Conservation (phyloP, 768 basidiomycete genomes). For the Boletus rubroflammeus region DNA sequence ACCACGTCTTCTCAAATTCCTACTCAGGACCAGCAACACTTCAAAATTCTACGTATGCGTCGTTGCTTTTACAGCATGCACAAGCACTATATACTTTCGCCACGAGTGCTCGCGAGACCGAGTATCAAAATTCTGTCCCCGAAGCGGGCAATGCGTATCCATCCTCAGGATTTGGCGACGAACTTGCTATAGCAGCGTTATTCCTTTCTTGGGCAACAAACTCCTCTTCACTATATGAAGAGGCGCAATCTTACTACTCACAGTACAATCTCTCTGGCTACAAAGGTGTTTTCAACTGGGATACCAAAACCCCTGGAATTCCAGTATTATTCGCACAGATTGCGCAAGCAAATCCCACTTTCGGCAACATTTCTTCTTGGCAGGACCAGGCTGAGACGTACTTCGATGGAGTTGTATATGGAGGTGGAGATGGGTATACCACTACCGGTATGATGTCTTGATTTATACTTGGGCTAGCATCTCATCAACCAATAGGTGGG, state of each 20-base stretch:
- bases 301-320: constrained; percentile 73
- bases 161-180: constrained; percentile 71
- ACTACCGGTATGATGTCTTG: constrained; percentile 52
- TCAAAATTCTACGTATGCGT: constrained; percentile 68
- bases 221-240: constrained; percentile 52
- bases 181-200: constrained; percentile 71
- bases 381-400: constrained; percentile 66
- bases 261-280: constrained; percentile 51
- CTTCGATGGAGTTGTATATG: constrained; percentile 67
- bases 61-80: constrained; percentile 69
- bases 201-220: constrained; percentile 72
- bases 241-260: constrained; percentile 60
- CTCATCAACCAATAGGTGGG: constrained; percentile 50
- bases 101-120: constrained; percentile 55
- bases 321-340: constrained; percentile 75
- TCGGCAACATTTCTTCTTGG: constrained; percentile 67
- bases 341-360: constrained; percentile 49
- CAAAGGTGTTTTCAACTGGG: constrained; percentile 82
- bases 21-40: constrained; percentile 63
- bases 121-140: constrained; percentile 72
- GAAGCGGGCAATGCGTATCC: constrained; percentile 59
- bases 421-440: constrained; percentile 48
- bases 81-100: constrained; percentile 74
- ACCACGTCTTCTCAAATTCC: constrained; percentile 49
- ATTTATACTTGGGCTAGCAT: neutral